Percentiles rank a stretch among this genome's conserved stretches.
Conservation (phyloP, 2,329 filamentous ascomycete genomes). For the Drechslerella coelobrocha region DNA sequence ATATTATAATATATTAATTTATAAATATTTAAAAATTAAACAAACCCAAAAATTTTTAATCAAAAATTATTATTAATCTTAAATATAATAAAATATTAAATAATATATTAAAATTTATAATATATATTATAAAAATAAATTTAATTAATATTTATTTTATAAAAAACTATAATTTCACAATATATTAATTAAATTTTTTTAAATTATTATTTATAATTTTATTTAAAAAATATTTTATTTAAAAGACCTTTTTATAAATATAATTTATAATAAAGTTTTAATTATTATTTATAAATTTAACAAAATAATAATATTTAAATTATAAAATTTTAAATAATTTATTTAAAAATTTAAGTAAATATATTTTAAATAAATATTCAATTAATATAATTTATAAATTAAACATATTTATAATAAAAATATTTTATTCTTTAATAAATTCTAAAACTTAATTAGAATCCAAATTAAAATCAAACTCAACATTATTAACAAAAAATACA, state of each 20-base stretch:
- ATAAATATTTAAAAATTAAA: slow-evolving; percentile 3
- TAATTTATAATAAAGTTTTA: neutral
- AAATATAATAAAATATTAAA: slow-evolving; percentile 3
- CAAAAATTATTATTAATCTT: no score
- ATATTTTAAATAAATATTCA: no score
- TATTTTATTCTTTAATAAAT: slow-evolving; percentile 4
- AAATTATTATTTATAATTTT: neutral
- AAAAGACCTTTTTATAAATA: no score
- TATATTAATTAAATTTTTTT: neutral
- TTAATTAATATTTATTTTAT: no score
- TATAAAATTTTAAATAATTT: no score
- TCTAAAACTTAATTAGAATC: slow-evolving; percentile 12
- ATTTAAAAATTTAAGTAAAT: no score
- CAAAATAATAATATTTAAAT: no score
- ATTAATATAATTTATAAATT: no score
- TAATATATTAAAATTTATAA: slow-evolving; percentile 1
- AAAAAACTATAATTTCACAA: slow-evolving; percentile 9
- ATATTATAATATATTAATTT: slow-evolving; percentile 1
- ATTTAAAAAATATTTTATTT: slow-evolving; percentile 5
- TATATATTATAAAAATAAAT: neutral
- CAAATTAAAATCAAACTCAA: no score
- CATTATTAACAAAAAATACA: no score
- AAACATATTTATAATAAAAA: neutral
- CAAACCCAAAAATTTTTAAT: no score
- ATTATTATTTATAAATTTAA: no score